Percentiles rank a stretch among this genome's conserved stretches.
Conservation (phyloP, 176 grass and related monocot genomes). For the Coix lacrymajobi region DNA sequence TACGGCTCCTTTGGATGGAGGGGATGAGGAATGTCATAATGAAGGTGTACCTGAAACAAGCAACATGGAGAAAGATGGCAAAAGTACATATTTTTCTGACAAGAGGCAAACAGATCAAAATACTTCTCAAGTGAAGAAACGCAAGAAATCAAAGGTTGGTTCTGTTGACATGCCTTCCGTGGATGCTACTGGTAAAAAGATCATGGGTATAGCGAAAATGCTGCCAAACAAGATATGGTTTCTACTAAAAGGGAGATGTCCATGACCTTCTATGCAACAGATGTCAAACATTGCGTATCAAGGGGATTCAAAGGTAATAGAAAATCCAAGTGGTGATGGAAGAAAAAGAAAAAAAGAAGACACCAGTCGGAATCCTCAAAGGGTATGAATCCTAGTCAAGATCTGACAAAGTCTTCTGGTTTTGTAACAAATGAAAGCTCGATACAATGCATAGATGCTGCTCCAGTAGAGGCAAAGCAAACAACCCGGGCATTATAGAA, state of each 20-base stretch:
- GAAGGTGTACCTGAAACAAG: slow-evolving; percentile 18
- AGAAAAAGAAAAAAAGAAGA: slow-evolving; percentile 58
- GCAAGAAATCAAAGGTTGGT: slow-evolving; percentile 37
- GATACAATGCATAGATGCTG: slow-evolving; percentile 12
- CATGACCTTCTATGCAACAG: slow-evolving; percentile 20
- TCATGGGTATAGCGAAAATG: slow-evolving; percentile 16
- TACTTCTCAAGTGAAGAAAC: slow-evolving; percentile 42
- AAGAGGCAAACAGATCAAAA: slow-evolving; percentile 6
- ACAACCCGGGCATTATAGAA: not conserved
- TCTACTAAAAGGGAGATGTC: slow-evolving; percentile 24
- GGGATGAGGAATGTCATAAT: slow-evolving; percentile 17
- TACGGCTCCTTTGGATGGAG: not conserved
- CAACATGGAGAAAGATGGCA: slow-evolving; percentile 26
- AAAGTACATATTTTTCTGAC: slow-evolving; percentile 22
- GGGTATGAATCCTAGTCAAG: slow-evolving; percentile 30
- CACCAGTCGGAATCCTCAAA: slow-evolving; percentile 19
- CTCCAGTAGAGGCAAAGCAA: slow-evolving; percentile 28
- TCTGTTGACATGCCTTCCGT: slow-evolving; percentile 29
- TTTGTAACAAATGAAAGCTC: slow-evolving; percentile 5
- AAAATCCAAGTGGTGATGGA: slow-evolving; percentile 35
- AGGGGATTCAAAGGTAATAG: slow-evolving; percentile 27
- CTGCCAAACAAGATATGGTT: slow-evolving; percentile 14
- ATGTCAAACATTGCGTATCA: slow-evolving; percentile 30
- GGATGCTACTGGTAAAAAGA: slow-evolving; percentile 32
- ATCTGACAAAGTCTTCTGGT: slow-evolving; percentile 28